phyloP scores from a whole-genome alignment of 257 asterid genomes.

The Anisodus acutangulus region DNA sequence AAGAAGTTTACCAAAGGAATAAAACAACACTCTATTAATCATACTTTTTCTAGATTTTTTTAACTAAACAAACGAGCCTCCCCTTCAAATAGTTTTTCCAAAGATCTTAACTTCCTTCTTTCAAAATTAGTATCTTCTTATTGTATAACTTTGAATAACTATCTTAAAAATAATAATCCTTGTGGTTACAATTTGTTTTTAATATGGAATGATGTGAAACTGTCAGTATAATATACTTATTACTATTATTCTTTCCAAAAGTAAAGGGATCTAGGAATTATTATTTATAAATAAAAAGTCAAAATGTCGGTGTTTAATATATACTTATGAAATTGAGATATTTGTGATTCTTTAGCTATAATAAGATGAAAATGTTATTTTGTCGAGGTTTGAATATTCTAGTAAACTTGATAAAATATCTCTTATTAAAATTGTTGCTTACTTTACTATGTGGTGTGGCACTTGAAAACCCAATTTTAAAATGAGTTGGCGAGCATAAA shows the following conservation, averaged over 20 bases:
- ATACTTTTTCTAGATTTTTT: neutral
- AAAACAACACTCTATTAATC: neutral
- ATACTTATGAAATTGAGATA: neutral
- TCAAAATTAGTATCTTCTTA: neutral
- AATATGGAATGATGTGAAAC: neutral
- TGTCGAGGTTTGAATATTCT: too few relatives aligned
- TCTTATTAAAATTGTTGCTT: too few relatives aligned
- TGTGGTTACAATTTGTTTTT: neutral
- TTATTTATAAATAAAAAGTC: neutral
- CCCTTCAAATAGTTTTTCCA: neutral
- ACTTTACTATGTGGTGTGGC: too few relatives aligned
- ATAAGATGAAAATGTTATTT: too few relatives aligned
- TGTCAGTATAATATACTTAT: neutral
- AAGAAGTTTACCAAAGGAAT: neutral
- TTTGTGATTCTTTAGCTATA: too few relatives aligned
- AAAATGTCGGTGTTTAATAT: neutral
- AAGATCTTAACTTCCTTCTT: neutral
- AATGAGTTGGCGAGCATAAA: neutral
- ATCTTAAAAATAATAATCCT: neutral
- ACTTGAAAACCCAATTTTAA: too few relatives aligned
- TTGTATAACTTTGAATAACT: neutral
- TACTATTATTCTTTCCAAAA: neutral
- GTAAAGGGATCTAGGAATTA: neutral
- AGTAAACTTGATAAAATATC: too few relatives aligned
- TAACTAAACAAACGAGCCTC: neutral